Evolutionary conservation across 805 yeast species (phyloP).

Genomic region (Brettanomyces bruxellensis): DNA sequence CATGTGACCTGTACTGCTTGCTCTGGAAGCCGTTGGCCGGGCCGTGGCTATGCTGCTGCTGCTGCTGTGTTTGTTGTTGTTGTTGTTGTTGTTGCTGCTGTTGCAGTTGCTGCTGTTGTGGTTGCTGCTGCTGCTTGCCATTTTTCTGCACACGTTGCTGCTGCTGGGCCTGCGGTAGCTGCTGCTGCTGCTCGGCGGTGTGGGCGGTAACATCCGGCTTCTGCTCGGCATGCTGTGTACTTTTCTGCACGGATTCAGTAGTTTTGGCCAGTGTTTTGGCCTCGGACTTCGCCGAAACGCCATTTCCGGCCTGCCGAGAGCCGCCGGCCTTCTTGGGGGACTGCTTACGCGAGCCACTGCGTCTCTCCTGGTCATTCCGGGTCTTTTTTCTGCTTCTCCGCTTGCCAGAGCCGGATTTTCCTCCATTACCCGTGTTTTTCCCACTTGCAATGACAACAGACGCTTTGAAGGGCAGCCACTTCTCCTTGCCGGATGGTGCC

Average conservation of each 20-base stretch:
- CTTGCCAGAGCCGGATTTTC: slow-evolving; percentile 1
- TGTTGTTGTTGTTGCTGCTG: neutral
- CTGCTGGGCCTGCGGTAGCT: neutral
- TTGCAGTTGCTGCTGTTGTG: neutral
- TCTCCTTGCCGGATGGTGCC: slow-evolving; percentile 41
- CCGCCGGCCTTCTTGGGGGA: neutral
- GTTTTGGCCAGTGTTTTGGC: neutral
- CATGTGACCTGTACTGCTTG: slow-evolving; percentile 11
- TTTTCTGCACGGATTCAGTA: neutral
- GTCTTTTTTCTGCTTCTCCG: slow-evolving; percentile 3
- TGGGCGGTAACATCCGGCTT: neutral
- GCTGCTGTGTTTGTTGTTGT: slow-evolving; percentile 1
- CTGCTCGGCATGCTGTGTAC: neutral
- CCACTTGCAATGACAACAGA: slow-evolving; percentile 33
- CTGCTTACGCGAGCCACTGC: neutral
- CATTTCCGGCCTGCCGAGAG: neutral
- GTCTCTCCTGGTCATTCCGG: neutral
- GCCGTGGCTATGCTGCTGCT: neutral
- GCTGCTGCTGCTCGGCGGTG: neutral
- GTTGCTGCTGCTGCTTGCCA: neutral
- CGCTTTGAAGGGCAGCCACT: slow-evolving; percentile 67
- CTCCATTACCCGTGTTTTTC: slow-evolving; percentile 9
- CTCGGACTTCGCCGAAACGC: neutral
- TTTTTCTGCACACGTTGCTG: neutral
- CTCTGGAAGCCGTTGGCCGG: slow-evolving; percentile 8